Conservation (phyloP, 2,329 filamentous ascomycete genomes). For the Venturia aucupariae region DNA sequence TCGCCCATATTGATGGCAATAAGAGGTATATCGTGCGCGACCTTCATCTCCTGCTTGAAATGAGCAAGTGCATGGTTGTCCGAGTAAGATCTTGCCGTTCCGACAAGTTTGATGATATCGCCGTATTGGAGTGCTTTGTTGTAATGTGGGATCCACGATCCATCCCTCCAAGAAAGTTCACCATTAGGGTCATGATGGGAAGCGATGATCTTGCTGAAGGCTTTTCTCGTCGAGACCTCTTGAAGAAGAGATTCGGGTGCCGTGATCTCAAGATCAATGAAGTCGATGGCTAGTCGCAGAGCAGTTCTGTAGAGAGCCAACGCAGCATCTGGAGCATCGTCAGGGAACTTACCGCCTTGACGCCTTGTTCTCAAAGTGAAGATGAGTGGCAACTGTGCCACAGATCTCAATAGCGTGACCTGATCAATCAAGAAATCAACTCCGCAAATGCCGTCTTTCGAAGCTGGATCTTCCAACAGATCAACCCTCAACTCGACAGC, state of each 20-base stretch:
- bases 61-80: slow-evolving; percentile 79
- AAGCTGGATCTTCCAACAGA: slow-evolving; percentile 64
- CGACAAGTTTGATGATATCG: slow-evolving; percentile 90
- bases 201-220: slow-evolving; percentile 75
- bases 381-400: slow-evolving; percentile 69
- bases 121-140: slow-evolving; percentile 84
- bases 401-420: slow-evolving; percentile 65
- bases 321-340: slow-evolving; percentile 61
- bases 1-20: slow-evolving; percentile 96
- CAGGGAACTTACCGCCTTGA: slow-evolving; percentile 83
- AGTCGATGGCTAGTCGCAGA: slow-evolving; percentile 78
- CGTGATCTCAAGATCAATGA: slow-evolving; percentile 85
- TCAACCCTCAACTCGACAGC: slow-evolving; percentile 93
- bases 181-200: slow-evolving; percentile 87
- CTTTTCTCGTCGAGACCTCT: slow-evolving; percentile 57
- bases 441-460: slow-evolving; percentile 47
- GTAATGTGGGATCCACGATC: slow-evolving; percentile 85
- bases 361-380: slow-evolving; percentile 81
- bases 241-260: slow-evolving; percentile 69
- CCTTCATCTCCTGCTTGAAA: slow-evolving; percentile 64
- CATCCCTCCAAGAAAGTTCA: slow-evolving; percentile 76
- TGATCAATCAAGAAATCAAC: slow-evolving; percentile 74
- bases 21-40: slow-evolving; percentile 67
- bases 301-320: slow-evolving; percentile 68
- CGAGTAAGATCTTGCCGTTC: slow-evolving; percentile 62